These are phyloP conservation scores for Arxiozyma slooffiae DNA, from an alignment of 1,139 yeast species.

Conservation along the genomic window DNA sequence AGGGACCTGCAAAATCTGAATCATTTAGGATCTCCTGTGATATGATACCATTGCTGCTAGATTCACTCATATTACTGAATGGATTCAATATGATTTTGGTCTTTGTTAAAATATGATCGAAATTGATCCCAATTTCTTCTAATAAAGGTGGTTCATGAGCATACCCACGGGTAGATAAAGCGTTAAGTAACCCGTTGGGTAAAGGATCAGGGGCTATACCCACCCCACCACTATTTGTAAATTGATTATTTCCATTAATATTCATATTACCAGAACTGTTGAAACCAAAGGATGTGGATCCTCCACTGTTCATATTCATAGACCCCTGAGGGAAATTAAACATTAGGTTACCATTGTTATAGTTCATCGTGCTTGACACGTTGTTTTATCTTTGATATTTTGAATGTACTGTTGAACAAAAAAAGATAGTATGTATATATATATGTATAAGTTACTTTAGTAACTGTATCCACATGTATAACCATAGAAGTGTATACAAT, in stretches of 20 bases:
- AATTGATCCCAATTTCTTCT: conserved; percentile 90
- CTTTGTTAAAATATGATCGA: conserved; percentile 74
- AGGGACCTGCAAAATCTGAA: conserved; percentile 92
- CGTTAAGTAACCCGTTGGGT: conserved; percentile 74
- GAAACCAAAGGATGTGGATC: conserved; percentile 1
- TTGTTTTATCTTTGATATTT: too few species aligned
- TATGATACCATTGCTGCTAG: conserved; percentile 33
- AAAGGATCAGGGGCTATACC: conserved; percentile 37
- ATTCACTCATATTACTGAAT: conserved; percentile 15
- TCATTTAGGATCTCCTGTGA: conserved; percentile 69
- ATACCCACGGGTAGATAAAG: conserved; percentile 88
- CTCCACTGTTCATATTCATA: conserved; percentile 25
- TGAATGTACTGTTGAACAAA: neutral
- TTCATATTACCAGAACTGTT: neutral
- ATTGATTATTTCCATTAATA: conserved; percentile 1
- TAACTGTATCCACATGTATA: neutral
- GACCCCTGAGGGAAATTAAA: conserved; percentile 28
- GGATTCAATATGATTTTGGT: conserved; percentile 84
- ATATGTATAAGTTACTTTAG: too few species aligned
- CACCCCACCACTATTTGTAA: conserved; percentile 7
- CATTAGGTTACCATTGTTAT: neutral
- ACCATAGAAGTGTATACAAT: too few species aligned
- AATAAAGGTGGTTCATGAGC: conserved; percentile 87
- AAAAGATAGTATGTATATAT: too few species aligned
- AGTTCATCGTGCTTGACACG: neutral